These are phyloP conservation scores for Lactifluus rugatus DNA, from an alignment of 768 basidiomycete genomes.

Conservation along the genomic window DNA sequence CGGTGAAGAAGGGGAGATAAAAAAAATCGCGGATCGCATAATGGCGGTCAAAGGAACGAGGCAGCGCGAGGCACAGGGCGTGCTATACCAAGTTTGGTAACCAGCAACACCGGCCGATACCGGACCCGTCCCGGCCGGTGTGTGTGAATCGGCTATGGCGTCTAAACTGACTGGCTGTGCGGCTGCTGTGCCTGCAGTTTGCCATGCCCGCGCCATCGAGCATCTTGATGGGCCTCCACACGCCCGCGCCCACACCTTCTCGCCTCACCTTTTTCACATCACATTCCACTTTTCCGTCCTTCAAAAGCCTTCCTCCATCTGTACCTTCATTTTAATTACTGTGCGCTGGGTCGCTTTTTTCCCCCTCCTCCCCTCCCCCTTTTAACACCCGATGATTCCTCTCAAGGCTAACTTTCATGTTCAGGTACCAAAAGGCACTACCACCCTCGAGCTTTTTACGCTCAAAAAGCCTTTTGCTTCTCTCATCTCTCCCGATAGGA, in stretches of 20 bases:
- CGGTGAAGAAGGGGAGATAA: background rate
- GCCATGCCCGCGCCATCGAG: background rate
- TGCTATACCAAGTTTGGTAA: no score
- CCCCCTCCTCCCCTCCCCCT: background rate
- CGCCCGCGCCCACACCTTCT: background rate
- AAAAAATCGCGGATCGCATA: background rate
- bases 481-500: constrained; percentile 12
- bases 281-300: background rate
- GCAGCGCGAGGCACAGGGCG: background rate
- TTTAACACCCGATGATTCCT: constrained; percentile 7
- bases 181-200: background rate
- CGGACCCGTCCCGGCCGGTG: no score
- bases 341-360: constrained; percentile 7
- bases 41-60: constrained; percentile 4
- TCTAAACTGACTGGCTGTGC: no score
- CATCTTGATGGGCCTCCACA: background rate
- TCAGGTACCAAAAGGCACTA: constrained; percentile 16
- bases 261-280: constrained; percentile 12
- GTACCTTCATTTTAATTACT: background rate
- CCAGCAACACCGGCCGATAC: background rate
- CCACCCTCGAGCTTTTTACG: constrained; percentile 20
- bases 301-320: constrained; percentile 7
- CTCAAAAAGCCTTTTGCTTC: constrained; percentile 18
- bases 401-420: constrained; percentile 20
- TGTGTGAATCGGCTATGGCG: background rate